phyloP scores from a whole-genome alignment of 2,329 filamentous ascomycete species.

The Calonectria pseudoreteaudii region DNA sequence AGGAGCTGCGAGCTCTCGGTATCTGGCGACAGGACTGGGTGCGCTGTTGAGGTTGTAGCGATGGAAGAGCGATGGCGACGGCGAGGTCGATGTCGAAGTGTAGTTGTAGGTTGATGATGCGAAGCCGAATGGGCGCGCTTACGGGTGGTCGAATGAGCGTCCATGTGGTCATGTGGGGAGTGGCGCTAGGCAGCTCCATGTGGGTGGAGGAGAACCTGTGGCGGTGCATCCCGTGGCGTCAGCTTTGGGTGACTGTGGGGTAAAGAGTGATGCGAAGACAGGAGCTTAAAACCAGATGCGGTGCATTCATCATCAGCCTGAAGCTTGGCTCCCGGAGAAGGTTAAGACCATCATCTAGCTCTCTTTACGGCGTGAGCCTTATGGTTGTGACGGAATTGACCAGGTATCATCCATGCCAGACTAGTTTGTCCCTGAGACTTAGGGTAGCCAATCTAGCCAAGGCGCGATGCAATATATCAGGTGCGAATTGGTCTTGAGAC shows the following conservation, averaged over 20 bases:
- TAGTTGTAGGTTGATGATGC: conserved; percentile 38
- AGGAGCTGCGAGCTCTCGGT: background rate
- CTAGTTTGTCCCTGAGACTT: background rate
- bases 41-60: conserved; percentile 18
- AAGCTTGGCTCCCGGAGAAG: background rate
- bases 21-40: background rate
- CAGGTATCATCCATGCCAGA: background rate
- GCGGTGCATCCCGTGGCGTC: conserved; percentile 38
- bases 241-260: conserved; percentile 15
- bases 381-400: background rate
- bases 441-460: background rate
- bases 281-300: background rate
- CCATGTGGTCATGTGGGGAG: conserved; percentile 40
- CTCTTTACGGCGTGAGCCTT: background rate
- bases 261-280: background rate
- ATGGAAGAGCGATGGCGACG: conserved; percentile 15
- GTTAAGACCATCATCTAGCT: no score
- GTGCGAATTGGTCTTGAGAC: background rate
- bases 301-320: background rate
- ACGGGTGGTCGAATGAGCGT: conserved; percentile 18
- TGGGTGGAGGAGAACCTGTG: conserved; percentile 10
- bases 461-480: no score
- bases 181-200: conserved; percentile 37
- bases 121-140: conserved; percentile 26
- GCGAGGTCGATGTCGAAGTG: conserved; percentile 27